Conservation (phyloP, 2,329 filamentous ascomycete species). For the Beauveria caledonica region DNA sequence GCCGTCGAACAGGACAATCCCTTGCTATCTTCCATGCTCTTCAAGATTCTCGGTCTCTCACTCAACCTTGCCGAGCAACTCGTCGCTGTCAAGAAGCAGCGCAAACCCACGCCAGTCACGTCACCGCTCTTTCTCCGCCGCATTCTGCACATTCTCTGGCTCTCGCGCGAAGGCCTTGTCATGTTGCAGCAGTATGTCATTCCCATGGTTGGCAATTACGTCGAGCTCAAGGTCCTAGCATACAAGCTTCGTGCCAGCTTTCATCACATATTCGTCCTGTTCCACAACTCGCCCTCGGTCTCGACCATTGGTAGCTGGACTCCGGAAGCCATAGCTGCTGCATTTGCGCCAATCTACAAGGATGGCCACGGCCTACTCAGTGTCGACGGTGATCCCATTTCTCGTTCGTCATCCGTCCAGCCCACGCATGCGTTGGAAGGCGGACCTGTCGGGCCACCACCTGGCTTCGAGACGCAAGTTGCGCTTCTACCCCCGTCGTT, state of each 20-base stretch:
- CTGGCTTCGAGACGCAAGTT: slow-evolving; percentile 40
- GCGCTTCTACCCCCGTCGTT: slow-evolving; percentile 54
- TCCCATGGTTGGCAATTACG: slow-evolving; percentile 70
- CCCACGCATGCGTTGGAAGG: slow-evolving; percentile 45
- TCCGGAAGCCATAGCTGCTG: slow-evolving; percentile 34
- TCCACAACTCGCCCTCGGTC: slow-evolving; percentile 82
- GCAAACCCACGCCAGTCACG: slow-evolving; percentile 69
- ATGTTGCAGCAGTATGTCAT: slow-evolving; percentile 84
- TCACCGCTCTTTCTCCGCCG: slow-evolving; percentile 74
- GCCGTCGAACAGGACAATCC: slow-evolving; percentile 70
- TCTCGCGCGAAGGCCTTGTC: slow-evolving; percentile 81
- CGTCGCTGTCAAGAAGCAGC: slow-evolving; percentile 72
- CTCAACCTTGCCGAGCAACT: slow-evolving; percentile 81
- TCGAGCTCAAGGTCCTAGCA: slow-evolving; percentile 79
- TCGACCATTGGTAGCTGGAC: slow-evolving; percentile 49
- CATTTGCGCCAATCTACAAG: slow-evolving; percentile 25
- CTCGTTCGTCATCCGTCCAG: slow-evolving; percentile 38
- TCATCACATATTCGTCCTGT: slow-evolving; percentile 93
- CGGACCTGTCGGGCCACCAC: slow-evolving; percentile 48
- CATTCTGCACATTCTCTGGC: slow-evolving; percentile 87
- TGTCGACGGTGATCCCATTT: slow-evolving; percentile 31
- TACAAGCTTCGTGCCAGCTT: slow-evolving; percentile 91
- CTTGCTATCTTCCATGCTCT: slow-evolving; percentile 72
- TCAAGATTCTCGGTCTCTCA: slow-evolving; percentile 84
- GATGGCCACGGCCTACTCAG: slow-evolving; percentile 42